Evolutionary conservation across 2,329 filamentous ascomycete genomes (phyloP).

Genomic region (Colletotrichum ledebouriae): DNA sequence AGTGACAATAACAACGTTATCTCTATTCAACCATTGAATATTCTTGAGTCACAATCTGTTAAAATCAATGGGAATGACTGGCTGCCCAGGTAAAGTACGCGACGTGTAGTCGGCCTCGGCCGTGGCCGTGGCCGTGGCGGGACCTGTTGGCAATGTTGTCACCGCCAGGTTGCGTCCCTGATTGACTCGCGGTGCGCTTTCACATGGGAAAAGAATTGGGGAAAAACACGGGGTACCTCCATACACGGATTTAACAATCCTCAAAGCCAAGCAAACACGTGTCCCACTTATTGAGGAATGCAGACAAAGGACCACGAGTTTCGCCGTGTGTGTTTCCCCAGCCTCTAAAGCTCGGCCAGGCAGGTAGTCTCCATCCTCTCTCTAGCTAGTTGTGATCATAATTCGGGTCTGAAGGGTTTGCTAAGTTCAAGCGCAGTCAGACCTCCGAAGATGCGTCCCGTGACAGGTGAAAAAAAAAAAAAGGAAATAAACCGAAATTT

Average conservation of each 20-base stretch:
- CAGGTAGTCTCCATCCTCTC: too few species aligned
- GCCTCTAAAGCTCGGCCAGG: too few species aligned
- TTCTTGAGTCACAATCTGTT: not conserved
- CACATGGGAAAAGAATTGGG: conserved; percentile 28
- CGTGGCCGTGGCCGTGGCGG: not conserved
- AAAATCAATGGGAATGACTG: not conserved
- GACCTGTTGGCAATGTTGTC: not conserved
- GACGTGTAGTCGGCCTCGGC: not conserved
- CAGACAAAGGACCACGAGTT: conserved; percentile 8
- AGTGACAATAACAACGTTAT: not conserved
- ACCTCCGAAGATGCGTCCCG: not conserved
- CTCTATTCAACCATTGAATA: not conserved
- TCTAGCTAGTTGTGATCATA: not conserved
- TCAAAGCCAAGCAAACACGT: conserved; percentile 31
- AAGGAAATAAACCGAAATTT: conserved; percentile 16
- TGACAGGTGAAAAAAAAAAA: conserved; percentile 9
- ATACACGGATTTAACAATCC: conserved; percentile 11
- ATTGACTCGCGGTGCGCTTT: conserved; percentile 39
- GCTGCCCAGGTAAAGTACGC: too few species aligned
- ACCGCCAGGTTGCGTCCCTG: not conserved
- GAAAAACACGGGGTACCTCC: conserved; percentile 24
- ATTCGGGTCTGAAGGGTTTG: not conserved
- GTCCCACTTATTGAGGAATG: conserved; percentile 1
- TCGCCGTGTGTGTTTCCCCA: not conserved
- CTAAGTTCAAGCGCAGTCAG: not conserved